Base-by-base conservation (phyloP, 345 rosid genomes). In the Noccaea bulbosa region DNA sequence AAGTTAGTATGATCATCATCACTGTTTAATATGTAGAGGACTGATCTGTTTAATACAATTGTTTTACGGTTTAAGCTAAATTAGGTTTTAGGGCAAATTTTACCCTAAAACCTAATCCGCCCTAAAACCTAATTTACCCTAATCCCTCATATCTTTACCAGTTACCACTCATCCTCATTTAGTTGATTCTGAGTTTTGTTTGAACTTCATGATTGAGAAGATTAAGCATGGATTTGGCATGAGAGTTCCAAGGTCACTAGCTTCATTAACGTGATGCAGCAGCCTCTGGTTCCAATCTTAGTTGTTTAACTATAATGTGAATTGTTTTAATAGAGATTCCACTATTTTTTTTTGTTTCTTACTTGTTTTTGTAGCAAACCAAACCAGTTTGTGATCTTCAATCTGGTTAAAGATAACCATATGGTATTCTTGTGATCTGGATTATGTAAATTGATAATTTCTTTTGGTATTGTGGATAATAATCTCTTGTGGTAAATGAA, bases 211-310 rank as follows among this genome's bases (percentile, higher is more conserved):
- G 73, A 74, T 90, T 40, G 85, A 83, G 82, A 90, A 77, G 71
- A 72, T 66, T 38, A 83, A 81, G 81, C 83, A 69, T 46, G 96
- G 96, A 75, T 88, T 87, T 62, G 96, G 96, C 77, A 88, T 90
- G 96, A 77, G 64, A 66, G 87, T 75, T 71, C 91, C 81, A 11
- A 82, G 78, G 58, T 73, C 74, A 58, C 75, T 81, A 40, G 71
- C 38, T 51, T 66, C 14, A 5, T 77, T 35, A 54, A 41, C 33
- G 34, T 55, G 55, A 52, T 53, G 6, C 48, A 63, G 6, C 48
- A 63, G 37, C 34, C 37, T 34, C 49, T 37, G 33, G 47, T 49
- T 32, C 22, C n/a, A 43, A 12, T 40, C 62, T 57, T 73, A 16
- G 1, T 24, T 38, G 4, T 40, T 40, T 15, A 4, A 49, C 30